Evolutionary conservation across 495 filamentous ascomycete species (phyloP).

Genomic region (Penicillium odoratum): DNA sequence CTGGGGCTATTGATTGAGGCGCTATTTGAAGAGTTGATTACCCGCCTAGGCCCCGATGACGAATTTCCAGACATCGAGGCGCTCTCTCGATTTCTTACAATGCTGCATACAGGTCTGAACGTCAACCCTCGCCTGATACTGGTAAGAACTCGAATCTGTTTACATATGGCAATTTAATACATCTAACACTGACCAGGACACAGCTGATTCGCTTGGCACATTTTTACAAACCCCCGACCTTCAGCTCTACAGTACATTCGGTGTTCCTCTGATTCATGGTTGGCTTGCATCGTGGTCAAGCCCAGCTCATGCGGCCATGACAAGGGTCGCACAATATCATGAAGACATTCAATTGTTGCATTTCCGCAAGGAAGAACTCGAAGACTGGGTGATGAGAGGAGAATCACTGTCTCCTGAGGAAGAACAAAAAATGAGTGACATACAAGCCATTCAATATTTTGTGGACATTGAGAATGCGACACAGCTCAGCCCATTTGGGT

Average conservation of each 20-base stretch:
- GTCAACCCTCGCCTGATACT: constrained; percentile 86
- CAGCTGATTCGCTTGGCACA: constrained; percentile 57
- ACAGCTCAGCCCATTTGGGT: constrained; percentile 80
- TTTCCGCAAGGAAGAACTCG: constrained; percentile 84
- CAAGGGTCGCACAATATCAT: constrained; percentile 72
- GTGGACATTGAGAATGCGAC: constrained; percentile 70
- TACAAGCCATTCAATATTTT: constrained; percentile 78
- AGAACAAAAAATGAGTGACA: constrained; percentile 76
- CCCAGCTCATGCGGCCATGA: constrained; percentile 63
- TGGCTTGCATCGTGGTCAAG: constrained; percentile 76
- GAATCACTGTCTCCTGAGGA: constrained; percentile 55
- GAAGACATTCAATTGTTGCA: constrained; percentile 88
- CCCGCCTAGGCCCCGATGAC: constrained; percentile 50
- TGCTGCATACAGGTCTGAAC: constrained; percentile 96
- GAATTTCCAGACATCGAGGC: constrained; percentile 82
- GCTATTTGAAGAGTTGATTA: constrained; percentile 88
- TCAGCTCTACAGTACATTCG: constrained; percentile 82
- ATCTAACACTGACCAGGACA: constrained; percentile 34
- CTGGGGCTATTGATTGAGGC: constrained; percentile 81
- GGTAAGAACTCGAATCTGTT: constrained; percentile 24
- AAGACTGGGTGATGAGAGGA: constrained; percentile 66
- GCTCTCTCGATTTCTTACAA: constrained; percentile 81
- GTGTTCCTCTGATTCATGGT: constrained; percentile 86
- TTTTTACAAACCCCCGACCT: constrained; percentile 86
- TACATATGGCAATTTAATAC: not conserved